These are phyloP conservation scores for Daldinia childiae DNA, from an alignment of 495 filamentous ascomycete species.

Conservation along the genomic window DNA sequence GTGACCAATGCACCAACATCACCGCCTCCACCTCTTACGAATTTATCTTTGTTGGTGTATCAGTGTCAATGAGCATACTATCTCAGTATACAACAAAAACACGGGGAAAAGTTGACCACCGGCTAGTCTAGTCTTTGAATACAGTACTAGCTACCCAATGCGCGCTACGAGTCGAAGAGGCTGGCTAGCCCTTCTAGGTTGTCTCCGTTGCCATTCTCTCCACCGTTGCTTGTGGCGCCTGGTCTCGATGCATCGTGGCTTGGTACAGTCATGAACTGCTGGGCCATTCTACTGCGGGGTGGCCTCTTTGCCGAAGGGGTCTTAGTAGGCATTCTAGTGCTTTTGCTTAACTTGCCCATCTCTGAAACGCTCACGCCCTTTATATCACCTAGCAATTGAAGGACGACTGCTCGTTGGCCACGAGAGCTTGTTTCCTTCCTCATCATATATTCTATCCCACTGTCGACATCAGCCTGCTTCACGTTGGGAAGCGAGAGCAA, in stretches of 20 bases:
- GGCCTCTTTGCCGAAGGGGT: slow-evolving; percentile 46
- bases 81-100: neutral
- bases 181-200: slow-evolving; percentile 45
- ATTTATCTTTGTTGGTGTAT: neutral
- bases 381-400: slow-evolving; percentile 87
- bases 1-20: neutral
- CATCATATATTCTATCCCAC: slow-evolving; percentile 65
- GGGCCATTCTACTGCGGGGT: slow-evolving; percentile 63
- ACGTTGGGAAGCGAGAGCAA: slow-evolving; percentile 64
- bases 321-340: slow-evolving; percentile 37
- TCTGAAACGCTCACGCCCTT: slow-evolving; percentile 92
- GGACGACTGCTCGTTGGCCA: slow-evolving; percentile 80
- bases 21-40: neutral
- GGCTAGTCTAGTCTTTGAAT: neutral
- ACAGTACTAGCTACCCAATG: too few relatives aligned
- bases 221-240: slow-evolving; percentile 3
- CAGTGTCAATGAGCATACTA: neutral
- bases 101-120: neutral
- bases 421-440: slow-evolving; percentile 64
- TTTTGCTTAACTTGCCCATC: slow-evolving; percentile 79
- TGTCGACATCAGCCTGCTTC: slow-evolving; percentile 66
- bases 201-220: slow-evolving; percentile 34
- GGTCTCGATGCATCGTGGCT: slow-evolving; percentile 7
- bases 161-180: slow-evolving; percentile 43
- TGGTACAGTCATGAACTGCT: slow-evolving; percentile 62